Conservation (phyloP, 2,329 filamentous ascomycete genomes). For the Claviceps sp. region DNA sequence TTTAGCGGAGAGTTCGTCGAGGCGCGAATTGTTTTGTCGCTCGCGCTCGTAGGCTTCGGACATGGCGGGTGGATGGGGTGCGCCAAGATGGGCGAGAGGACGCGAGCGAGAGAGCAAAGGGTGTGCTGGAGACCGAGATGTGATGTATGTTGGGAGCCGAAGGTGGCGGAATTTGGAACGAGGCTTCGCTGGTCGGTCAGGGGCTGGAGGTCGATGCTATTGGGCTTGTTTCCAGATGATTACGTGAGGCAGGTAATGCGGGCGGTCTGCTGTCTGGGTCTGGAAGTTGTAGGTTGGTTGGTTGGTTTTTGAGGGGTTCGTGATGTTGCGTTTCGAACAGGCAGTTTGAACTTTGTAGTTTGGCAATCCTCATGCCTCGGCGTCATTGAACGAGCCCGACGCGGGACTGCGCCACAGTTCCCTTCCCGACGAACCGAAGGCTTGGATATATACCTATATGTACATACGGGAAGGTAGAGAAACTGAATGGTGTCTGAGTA, state of each 20-base stretch:
- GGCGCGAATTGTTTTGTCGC: constrained; percentile 86
- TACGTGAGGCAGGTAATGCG: not conserved
- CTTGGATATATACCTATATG: too few species aligned
- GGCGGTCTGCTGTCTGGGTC: not conserved
- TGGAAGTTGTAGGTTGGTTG: not conserved
- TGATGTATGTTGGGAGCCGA: not conserved
- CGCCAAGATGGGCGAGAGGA: not conserved
- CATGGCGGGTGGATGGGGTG: constrained; percentile 29
- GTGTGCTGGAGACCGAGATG: not conserved
- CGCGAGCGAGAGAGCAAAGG: not conserved
- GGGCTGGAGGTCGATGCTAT: not conserved
- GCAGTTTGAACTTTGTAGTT: not conserved
- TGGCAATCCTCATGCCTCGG: too few species aligned
- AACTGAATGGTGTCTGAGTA: too few species aligned
- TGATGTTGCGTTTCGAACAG: too few species aligned
- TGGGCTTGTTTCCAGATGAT: not conserved
- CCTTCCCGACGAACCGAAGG: too few species aligned
- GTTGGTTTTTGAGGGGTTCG: not conserved
- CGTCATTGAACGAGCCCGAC: too few species aligned
- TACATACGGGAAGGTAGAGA: too few species aligned
- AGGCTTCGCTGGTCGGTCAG: not conserved
- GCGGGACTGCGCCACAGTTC: too few species aligned
- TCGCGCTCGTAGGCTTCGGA: constrained; percentile 68
- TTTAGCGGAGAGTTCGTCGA: constrained; percentile 82
- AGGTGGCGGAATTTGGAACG: too few species aligned